Conservation (phyloP, 2,329 filamentous ascomycete species). For the Cladorrhinum sp. region DNA sequence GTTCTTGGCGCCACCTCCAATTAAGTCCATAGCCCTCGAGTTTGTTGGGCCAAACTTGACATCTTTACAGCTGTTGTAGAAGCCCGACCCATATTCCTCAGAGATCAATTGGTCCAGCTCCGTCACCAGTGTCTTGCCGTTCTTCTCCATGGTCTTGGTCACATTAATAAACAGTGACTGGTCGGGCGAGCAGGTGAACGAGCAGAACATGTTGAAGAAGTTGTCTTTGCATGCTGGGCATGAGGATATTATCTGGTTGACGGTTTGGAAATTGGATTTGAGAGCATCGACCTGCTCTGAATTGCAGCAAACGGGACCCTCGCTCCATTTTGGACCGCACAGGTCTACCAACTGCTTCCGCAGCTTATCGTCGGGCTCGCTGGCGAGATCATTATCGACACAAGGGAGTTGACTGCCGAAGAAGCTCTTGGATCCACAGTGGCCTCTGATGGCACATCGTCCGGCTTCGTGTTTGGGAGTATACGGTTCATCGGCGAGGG, state of each 20-base stretch:
- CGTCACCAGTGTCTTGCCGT: constrained; percentile 65
- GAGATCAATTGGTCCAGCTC: constrained; percentile 89
- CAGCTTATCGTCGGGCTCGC: constrained; percentile 67
- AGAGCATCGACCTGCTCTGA: constrained; percentile 79
- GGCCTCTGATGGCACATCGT: constrained; percentile 83
- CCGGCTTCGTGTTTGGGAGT: constrained; percentile 77
- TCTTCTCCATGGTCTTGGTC: constrained; percentile 66
- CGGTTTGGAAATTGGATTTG: constrained; percentile 79
- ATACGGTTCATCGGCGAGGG: constrained; percentile 29
- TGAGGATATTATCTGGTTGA: constrained; percentile 83
- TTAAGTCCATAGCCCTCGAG: constrained; percentile 89
- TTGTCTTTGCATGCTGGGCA: constrained; percentile 98
- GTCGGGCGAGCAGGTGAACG: constrained; percentile 95
- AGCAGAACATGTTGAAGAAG: constrained; percentile 98
- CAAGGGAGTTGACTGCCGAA: constrained; percentile 90
- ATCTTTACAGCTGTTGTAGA: constrained; percentile 97
- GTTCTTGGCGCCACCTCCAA: constrained; percentile 91
- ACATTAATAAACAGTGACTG: constrained; percentile 95
- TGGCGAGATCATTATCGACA: constrained; percentile 81
- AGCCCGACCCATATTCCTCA: constrained; percentile 76
- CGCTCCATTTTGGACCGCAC: constrained; percentile 83
- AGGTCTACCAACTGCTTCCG: constrained; percentile 77
- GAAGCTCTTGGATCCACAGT: constrained; percentile 86
- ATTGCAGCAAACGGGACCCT: constrained; percentile 81
- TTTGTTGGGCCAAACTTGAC: constrained; percentile 97